Evolutionary conservation across 2,329 filamentous ascomycete species (phyloP).

Genomic region (Dactylellina haptotyla): DNA sequence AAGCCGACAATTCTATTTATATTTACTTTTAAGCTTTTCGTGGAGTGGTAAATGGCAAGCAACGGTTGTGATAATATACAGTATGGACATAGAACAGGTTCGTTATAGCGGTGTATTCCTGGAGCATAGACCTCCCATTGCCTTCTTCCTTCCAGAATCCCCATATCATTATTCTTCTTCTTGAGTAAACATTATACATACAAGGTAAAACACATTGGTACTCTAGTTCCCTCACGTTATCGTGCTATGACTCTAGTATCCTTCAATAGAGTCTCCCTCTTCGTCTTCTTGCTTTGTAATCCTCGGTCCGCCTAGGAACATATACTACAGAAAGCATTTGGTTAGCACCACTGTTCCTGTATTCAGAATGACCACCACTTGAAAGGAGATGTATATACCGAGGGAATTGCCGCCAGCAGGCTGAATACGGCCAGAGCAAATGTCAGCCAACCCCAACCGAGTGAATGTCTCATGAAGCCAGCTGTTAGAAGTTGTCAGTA

Average conservation of each 20-base stretch:
- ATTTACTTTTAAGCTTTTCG: too few relatives aligned
- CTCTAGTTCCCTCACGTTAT: too few relatives aligned
- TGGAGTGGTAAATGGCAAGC: too few relatives aligned
- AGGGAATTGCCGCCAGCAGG: slow-evolving; percentile 24
- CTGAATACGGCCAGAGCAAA: slow-evolving; percentile 36
- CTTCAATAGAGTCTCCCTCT: slow-evolving; percentile 22
- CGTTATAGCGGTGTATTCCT: too few relatives aligned
- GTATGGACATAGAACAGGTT: too few relatives aligned
- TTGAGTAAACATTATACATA: too few relatives aligned
- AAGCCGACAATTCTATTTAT: too few relatives aligned
- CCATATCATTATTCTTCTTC: too few relatives aligned
- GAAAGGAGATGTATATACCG: slow-evolving; percentile 17
- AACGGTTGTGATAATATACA: too few relatives aligned
- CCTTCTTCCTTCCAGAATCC: too few relatives aligned
- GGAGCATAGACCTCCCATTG: too few relatives aligned
- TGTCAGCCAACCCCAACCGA: slow-evolving; percentile 44
- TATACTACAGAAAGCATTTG: slow-evolving; percentile 1
- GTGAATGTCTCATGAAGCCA: slow-evolving; percentile 43
- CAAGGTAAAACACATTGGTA: too few relatives aligned
- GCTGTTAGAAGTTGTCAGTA: slow-evolving; percentile 25
- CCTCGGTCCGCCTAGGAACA: slow-evolving; percentile 32
- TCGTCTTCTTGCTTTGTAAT: slow-evolving; percentile 18
- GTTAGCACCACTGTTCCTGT: slow-evolving; percentile 13
- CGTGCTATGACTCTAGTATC: not conserved
- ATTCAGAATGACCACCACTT: not conserved